These are phyloP conservation scores for Coemansia sp. DNA, from an alignment of 192 early-diverging fungal genomes.

Conservation along the genomic window DNA sequence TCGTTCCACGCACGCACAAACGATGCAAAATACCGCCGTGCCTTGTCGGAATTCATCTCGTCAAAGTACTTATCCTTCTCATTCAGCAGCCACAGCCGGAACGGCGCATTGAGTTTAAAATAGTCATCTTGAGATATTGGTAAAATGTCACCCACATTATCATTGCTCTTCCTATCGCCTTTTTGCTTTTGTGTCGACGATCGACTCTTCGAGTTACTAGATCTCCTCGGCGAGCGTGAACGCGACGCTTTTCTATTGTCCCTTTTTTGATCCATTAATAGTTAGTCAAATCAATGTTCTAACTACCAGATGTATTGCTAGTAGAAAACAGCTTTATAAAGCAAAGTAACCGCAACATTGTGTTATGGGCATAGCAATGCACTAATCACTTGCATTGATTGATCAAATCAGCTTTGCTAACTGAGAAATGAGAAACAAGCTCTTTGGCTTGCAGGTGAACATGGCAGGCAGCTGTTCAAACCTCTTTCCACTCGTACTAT, in stretches of 20 bases:
- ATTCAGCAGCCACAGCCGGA: slow-evolving; percentile 78
- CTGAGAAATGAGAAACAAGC: neutral
- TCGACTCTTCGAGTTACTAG: neutral
- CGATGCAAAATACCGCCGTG: slow-evolving; percentile 73
- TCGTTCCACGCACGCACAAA: slow-evolving; percentile 90
- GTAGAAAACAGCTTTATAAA: neutral
- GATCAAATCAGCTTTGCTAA: neutral
- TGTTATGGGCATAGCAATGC: neutral
- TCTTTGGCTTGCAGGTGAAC: neutral
- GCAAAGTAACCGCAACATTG: neutral
- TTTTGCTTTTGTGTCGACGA: neutral
- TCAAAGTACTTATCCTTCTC: slow-evolving; percentile 72
- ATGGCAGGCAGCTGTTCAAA: slow-evolving; percentile 7
- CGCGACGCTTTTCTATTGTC: neutral
- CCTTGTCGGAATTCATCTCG: slow-evolving; percentile 68
- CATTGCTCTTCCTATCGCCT: neutral
- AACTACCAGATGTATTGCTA: neutral
- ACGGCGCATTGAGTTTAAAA: slow-evolving; percentile 72
- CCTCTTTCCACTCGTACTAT: slow-evolving; percentile 30
- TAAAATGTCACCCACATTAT: neutral
- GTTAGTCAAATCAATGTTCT: neutral
- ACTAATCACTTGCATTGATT: neutral
- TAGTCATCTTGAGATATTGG: slow-evolving; percentile 67
- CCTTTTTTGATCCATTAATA: neutral
- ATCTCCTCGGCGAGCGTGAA: neutral